Percentiles rank a stretch among this genome's conserved stretches.
These are phyloP conservation scores for Nitzschia palea DNA, from an alignment of 108 stramenopile species.

Conservation along the genomic window DNA sequence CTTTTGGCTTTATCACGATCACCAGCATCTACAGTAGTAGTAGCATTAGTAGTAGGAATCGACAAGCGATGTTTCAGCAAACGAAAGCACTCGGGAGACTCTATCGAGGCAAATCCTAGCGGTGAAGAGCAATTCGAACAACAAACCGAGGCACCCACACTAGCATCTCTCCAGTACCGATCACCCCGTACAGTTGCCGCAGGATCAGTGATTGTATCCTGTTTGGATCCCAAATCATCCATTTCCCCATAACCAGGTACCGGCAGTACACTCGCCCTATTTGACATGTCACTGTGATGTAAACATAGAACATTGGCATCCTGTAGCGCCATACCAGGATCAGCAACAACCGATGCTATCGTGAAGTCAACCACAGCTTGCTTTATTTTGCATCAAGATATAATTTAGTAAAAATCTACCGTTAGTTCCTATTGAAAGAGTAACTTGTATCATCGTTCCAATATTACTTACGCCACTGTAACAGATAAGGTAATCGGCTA, in stretches of 20 bases:
- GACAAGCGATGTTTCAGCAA: conserved; percentile 75
- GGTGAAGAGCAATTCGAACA: conserved; percentile 58
- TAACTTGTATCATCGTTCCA: neutral
- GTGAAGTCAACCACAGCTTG: conserved; percentile 44
- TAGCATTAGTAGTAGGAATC: neutral
- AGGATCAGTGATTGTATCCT: conserved; percentile 10
- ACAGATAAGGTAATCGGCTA: conserved; percentile 79
- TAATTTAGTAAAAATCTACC: neutral
- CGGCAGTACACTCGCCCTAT: conserved; percentile 38
- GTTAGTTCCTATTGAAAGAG: neutral
- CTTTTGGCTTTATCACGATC: neutral
- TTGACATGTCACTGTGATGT: conserved; percentile 45
- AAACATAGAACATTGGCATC: conserved; percentile 64
- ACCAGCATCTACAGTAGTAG: neutral
- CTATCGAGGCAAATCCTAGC: conserved; percentile 68
- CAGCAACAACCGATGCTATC: conserved; percentile 35
- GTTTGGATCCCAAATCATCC: conserved; percentile 1
- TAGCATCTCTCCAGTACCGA: conserved; percentile 38
- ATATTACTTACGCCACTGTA: conserved; percentile 33
- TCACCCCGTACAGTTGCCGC: conserved; percentile 32
- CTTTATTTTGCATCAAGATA: conserved; percentile 7
- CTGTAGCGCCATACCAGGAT: conserved; percentile 42
- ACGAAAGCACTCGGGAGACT: conserved; percentile 53
- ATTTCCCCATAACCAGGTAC: conserved; percentile 62
- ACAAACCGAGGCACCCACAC: conserved; percentile 42